Evolutionary conservation across 2,329 filamentous ascomycete species (phyloP), one percentile per base, ranked within the genome.

Genomic region (Aspergillus pseudonomiae): DNA sequence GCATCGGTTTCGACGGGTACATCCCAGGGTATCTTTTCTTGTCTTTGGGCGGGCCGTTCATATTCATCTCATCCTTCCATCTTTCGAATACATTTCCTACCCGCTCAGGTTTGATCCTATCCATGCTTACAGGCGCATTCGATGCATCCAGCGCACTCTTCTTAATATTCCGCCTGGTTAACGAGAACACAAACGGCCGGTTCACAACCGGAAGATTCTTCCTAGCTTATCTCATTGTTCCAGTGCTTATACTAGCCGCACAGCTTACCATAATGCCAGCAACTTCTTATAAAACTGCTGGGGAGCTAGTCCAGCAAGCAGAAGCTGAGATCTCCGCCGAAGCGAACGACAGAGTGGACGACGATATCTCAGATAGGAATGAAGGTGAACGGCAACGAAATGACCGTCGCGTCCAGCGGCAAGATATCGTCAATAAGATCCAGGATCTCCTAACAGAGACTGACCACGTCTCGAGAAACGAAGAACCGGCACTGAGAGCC

Each of bases 11-110:
- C 67, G 94, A 97, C 78, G 91, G 86, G 19, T 89, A 90, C 71
- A 85, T 92, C 24, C 81, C 87, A 6, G 91, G 91, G 19, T 94
- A 94, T 75, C 81, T 94, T 26, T 87, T 92, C 61, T 83, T 95
- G 9, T 90, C 91, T 0, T 83, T 94, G 1, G 92, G 91, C 24
- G 92, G 92, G 0, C 91, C 91, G 2, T 94, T 93, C 71, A 86
- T 92, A 58, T 95, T 93, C 77, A 92, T 95, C 62, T 89, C 91
- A 10, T 91, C 90, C 3, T 94, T 94, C 77, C 92, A 95, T 74
- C 85, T 95, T 45, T 93, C 91, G 45, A 95, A 95, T 75, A 89
- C 92, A 3, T 94, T 96, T 73, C 92, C 92, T 1, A 85, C 85
- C 57, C 85, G 90, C 72, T 91, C 91, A 1, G 92, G 92, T 1